Evolutionary conservation across 2,329 filamentous ascomycete species (phyloP), one percentile per base, ranked within the genome.

Genomic region (Cryphonectria naterciae): DNA sequence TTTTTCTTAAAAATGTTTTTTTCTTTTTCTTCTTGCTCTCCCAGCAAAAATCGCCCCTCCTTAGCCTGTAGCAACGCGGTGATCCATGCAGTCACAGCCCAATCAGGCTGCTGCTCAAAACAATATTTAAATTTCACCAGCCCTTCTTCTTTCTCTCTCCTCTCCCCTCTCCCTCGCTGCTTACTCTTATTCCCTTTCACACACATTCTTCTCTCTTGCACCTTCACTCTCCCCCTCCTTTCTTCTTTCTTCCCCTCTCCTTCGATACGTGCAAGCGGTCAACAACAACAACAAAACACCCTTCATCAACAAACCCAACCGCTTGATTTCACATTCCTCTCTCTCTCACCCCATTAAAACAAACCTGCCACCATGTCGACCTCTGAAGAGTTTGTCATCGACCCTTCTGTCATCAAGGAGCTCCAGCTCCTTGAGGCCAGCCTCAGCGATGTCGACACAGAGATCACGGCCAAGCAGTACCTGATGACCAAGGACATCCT

Each of bases 401-500:
- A 76, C 73, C 77, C 77, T 22, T 72, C 75, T 73, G 75, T 76
- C 74, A 75, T 79, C 77, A 77, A 77, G 76, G 77, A 79, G 75
- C 76, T 79, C 67, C 76, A 78, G 74, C 77, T 77, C 73, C 74
- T 78, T 65, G 77, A 79, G 71, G 75, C 76, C 19, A 74, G 74
- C 70, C 76, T 77, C 68, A 74, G 75, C n/a, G 77, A 79, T 69
- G 77, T 79, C 71, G 77, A 78, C 73, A 76, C 74, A 25, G 78
- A 79, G 74, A 75, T 79, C 66, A 76, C 77, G 15, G 77, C 77
- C 41, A 78, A 78, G 75, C 75, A 78, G 74, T 78, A 76, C 70
- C 74, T 79, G 46, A 76, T 78, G 77, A 76, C 74, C 62, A 73
- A 73, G 67, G 74, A 76, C 74, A 77, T 79, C 74, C 92, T 89